A percentile compares a stretch with the other conserved stretches of the same genome.
These are phyloP conservation scores for Omphalotus olearius DNA, from an alignment of 1,284 basidiomycete genomes.

Conservation along the genomic window DNA sequence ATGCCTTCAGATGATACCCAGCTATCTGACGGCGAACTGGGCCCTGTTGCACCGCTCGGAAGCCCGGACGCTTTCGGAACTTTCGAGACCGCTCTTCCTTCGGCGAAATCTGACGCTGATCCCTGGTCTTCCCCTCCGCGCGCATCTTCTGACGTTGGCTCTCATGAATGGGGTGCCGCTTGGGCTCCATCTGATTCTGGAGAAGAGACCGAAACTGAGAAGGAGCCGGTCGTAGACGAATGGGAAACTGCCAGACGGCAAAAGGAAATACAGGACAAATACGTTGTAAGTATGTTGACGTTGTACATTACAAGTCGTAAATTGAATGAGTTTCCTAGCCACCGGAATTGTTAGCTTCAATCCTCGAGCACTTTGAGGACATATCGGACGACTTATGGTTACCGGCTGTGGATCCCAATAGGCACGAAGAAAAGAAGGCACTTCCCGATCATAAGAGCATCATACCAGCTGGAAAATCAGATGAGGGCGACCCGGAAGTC, in stretches of 20 bases:
- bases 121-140: conserved; percentile 35
- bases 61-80: conserved; percentile 56
- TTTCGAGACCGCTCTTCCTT: conserved; percentile 46
- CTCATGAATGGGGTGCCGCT: conserved; percentile 46
- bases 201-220: conserved; percentile 10
- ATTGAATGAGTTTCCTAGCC: conserved; percentile 40
- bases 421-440: conserved; percentile 5
- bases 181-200: conserved; percentile 26
- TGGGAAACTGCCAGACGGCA: conserved; percentile 62
- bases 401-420: conserved; percentile 14
- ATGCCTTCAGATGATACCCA: not conserved
- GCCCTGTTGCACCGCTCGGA: conserved; percentile 20
- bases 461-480: too few species aligned
- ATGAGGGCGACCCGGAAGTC: too few species aligned
- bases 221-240: conserved; percentile 40
- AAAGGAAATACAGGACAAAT: conserved; percentile 54
- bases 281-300: conserved; percentile 48
- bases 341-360: conserved; percentile 55
- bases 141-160: conserved; percentile 24
- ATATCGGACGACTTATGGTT: conserved; percentile 50
- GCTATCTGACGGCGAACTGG: too few species aligned
- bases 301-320: conserved; percentile 12
- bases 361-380: conserved; percentile 49
- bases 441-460: too few species aligned
- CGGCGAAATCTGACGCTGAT: conserved; percentile 22